A percentile compares a stretch with the other conserved stretches of the same genome.
Evolutionary conservation across 1,284 basidiomycete genomes (phyloP).

Genomic region (Ustilago curta): DNA sequence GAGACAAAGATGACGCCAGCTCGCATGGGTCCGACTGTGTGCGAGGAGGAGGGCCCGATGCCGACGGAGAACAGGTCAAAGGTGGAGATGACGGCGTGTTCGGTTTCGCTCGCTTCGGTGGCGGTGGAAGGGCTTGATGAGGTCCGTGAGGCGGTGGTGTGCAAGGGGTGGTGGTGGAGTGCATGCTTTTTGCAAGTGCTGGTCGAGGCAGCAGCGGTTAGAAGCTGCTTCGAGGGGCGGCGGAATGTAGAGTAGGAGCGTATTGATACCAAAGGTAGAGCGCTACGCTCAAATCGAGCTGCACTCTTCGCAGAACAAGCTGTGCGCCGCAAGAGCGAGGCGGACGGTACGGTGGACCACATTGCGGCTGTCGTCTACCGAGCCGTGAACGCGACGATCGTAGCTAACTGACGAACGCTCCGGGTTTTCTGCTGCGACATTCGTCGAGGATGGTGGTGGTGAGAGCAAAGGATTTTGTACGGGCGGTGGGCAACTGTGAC

Average conservation of each 20-base stretch:
- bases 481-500: not conserved
- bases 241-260: not conserved
- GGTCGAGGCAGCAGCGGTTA: not conserved
- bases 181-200: not conserved
- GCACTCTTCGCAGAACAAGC: constrained; percentile 7
- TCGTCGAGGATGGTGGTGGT: constrained; percentile 11
- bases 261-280: not conserved
- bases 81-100: constrained; percentile 86
- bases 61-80: constrained; percentile 91
- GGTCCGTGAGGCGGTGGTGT: constrained; percentile 1
- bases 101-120: constrained; percentile 69
- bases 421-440: not conserved
- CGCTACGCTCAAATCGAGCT: not conserved
- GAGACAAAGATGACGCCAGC: constrained; percentile 82
- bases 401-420: not conserved
- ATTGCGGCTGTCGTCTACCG: not conserved
- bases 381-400: not conserved
- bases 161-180: not conserved
- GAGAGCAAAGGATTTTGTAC: not conserved
- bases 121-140: constrained; percentile 10
- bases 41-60: constrained; percentile 71
- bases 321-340: constrained; percentile 21
- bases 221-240: not conserved
- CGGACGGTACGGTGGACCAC: constrained; percentile 18
- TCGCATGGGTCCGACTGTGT: constrained; percentile 86